Base-by-base conservation (phyloP, 768 basidiomycete species). In the Trametes villosa region DNA sequence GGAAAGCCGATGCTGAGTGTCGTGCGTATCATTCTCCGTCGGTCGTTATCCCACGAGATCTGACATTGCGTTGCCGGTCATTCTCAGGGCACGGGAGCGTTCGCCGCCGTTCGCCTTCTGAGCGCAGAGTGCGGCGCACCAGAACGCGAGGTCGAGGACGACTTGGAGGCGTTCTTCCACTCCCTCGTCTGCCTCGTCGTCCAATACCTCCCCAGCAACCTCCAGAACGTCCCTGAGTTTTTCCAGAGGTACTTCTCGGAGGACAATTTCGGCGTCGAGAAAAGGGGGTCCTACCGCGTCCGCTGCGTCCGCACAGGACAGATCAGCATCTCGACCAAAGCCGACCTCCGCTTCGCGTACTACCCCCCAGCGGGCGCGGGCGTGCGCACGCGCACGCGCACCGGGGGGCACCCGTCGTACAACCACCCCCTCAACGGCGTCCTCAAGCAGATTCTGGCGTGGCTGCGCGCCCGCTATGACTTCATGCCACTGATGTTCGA, bases 141-240 rank as follows among this genome's bases (percentile, higher is more conserved):
- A 18, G 9, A 48, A 47, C n/a, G 4, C 18, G 0, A 49, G 4
- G 30, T 60, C 9, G 29, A 38, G 15, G 59, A 60, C 29, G 59
- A 60, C 4, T 29, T 60, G 45, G 59, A 60, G 24, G 54, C 59
- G n/a, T 48, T 60, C 40, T 54, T 60, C 53, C 52, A 60, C 26
- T n/a, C 54, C 20, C 33, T 54, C 0, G 29, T 60, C 9, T 54
- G 42, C 38, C 15, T 29, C 24, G 49, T 38, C 59, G 56, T 69
- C 53, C 62, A 62, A 8, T 46, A 45, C 24, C 58, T 66, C 20
- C 57, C 22, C 2, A 45, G 49, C 59, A 69, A 55, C 56, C 53
- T 65, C 49, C 2, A 30, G 20, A 31, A 13, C 18, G 65, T 52
- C 12, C 59, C 55, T 33, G 42, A 51, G n/a, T 67, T 62, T 49